A percentile compares a stretch with the other conserved stretches of the same genome.
Conservation (phyloP, 257 asterid species). For the Nicotiana paniculata region DNA sequence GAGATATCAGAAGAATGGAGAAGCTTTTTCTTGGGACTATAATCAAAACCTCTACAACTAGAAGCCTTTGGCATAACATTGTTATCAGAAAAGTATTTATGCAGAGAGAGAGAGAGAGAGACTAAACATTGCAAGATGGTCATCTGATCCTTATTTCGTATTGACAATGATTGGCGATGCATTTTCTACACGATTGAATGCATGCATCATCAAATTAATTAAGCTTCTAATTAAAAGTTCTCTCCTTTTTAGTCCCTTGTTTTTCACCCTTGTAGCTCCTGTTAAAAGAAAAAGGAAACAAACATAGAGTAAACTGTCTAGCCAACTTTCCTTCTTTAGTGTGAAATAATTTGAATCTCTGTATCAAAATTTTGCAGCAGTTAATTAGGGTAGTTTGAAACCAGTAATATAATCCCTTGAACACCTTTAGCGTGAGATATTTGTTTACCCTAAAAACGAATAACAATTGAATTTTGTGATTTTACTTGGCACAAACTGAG, state of each 20-base stretch:
- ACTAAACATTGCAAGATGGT: neutral
- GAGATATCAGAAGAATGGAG: neutral
- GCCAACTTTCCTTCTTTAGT: no score
- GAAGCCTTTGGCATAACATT: neutral
- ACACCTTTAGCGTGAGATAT: no score
- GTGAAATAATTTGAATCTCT: neutral
- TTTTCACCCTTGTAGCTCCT: neutral
- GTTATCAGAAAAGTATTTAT: neutral
- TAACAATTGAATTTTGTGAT: no score
- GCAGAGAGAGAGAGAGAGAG: neutral
- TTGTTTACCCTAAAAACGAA: no score
- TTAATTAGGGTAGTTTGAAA: neutral
- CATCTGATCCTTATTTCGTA: neutral
- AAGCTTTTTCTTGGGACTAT: slow-evolving; percentile 5
- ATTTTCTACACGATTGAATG: neutral
- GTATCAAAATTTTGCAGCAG: neutral
- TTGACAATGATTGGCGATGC: neutral
- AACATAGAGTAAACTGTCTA: neutral
- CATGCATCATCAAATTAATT: neutral
- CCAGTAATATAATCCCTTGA: no score
- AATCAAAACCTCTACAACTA: neutral
- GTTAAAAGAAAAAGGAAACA: neutral
- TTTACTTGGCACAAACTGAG: no score
- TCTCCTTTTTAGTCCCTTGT: neutral
- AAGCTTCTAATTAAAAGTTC: neutral